A percentile compares a stretch with the other conserved stretches of the same genome.
These are phyloP conservation scores for Hypomontagnella monticulosa DNA, from an alignment of 495 filamentous ascomycete species.

Conservation along the genomic window DNA sequence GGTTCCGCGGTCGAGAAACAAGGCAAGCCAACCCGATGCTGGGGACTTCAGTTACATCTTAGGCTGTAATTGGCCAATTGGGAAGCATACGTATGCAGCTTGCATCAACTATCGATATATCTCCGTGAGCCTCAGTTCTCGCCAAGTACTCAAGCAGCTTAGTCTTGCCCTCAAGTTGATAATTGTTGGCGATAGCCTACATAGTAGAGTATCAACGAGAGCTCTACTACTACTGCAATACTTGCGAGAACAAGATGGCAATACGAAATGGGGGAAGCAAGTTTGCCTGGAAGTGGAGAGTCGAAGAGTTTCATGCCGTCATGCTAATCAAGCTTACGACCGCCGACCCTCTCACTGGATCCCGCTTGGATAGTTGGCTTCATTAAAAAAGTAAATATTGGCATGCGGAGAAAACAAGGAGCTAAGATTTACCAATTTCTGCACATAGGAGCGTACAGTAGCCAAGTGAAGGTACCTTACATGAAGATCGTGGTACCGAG, in stretches of 20 bases:
- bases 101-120: constrained; percentile 6
- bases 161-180: neutral
- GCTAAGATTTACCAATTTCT: neutral
- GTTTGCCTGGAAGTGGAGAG: constrained; percentile 16
- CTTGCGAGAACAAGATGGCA: neutral
- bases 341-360: constrained; percentile 16
- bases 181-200: too few relatives aligned
- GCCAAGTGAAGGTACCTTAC: neutral
- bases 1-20: constrained; percentile 9
- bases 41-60: neutral
- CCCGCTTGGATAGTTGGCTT: constrained; percentile 8
- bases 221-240: too few relatives aligned
- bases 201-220: too few relatives aligned
- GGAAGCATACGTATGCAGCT: constrained; percentile 17
- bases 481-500: constrained; percentile 3
- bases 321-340: constrained; percentile 6
- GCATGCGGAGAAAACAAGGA: neutral
- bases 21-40: too few relatives aligned
- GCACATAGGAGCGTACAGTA: neutral
- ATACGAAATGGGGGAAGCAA: constrained; percentile 4
- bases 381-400: constrained; percentile 16
- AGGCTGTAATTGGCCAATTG: constrained; percentile 22
- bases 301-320: constrained; percentile 9
- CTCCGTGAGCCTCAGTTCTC: constrained; percentile 18
- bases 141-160: neutral